Evolutionary conservation across 106 monocot species (phyloP).

Genomic region (Dactylorhiza incarnata): DNA sequence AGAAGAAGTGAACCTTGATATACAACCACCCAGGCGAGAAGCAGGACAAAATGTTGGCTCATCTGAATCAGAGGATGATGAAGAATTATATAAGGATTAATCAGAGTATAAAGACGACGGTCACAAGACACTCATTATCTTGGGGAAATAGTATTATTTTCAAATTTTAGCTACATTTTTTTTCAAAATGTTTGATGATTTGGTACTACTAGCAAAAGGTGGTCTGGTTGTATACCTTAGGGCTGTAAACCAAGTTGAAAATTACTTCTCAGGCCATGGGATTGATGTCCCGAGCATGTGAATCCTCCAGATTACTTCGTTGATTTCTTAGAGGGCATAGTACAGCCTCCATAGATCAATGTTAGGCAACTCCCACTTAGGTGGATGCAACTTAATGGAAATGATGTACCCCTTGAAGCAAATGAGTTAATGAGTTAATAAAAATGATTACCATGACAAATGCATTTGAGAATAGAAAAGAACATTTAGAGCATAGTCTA

Average conservation of each 20-base stretch:
- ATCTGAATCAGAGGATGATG: too few relatives aligned
- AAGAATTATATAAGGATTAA: too few relatives aligned
- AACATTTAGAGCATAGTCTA: constrained; percentile 27
- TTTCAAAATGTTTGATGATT: constrained; percentile 71
- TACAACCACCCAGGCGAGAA: too few relatives aligned
- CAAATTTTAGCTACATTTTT: constrained; percentile 44
- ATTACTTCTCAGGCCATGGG: constrained; percentile 52
- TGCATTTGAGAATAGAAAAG: constrained; percentile 15
- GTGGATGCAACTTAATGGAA: too few relatives aligned
- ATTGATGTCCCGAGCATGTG: constrained; percentile 63
- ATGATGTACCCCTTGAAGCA: constrained; percentile 29
- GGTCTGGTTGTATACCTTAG: constrained; percentile 62
- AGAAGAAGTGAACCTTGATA: too few relatives aligned
- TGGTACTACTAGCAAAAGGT: constrained; percentile 66
- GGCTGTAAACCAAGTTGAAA: constrained; percentile 49
- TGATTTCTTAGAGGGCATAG: constrained; percentile 66
- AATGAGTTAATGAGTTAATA: neutral
- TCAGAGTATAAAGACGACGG: too few relatives aligned
- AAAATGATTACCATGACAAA: constrained; percentile 11
- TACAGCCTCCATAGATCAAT: constrained; percentile 35
- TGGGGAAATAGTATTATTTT: too few relatives aligned
- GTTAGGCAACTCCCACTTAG: constrained; percentile 42
- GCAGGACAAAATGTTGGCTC: too few relatives aligned
- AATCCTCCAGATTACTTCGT: constrained; percentile 75
- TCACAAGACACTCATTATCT: too few relatives aligned